Conservation (phyloP, 2,329 filamentous ascomycete genomes). For the Cladosporium sp. region DNA sequence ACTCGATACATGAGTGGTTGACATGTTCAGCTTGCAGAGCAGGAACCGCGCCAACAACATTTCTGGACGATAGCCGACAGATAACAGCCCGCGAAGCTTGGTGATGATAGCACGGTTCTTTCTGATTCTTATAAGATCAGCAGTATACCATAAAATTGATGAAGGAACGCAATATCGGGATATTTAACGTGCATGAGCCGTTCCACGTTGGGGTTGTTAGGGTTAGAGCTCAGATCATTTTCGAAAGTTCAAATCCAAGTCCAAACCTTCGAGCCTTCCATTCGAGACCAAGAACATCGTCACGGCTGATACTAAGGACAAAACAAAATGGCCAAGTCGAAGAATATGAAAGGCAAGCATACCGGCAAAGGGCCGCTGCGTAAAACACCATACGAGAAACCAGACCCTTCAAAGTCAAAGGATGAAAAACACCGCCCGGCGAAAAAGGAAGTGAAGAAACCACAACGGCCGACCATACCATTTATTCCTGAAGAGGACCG, state of each 20-base stretch:
- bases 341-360: conserved; percentile 21
- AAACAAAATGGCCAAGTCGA: conserved; percentile 11
- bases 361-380: conserved; percentile 9
- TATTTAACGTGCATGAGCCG: not conserved
- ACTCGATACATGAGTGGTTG: not conserved
- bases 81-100: not conserved
- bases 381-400: conserved; percentile 17
- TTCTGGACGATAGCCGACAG: not conserved
- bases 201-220: not conserved
- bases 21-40: not conserved
- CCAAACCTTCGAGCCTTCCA: not conserved
- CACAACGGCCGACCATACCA: conserved; percentile 60
- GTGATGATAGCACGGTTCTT: not conserved
- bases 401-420: conserved; percentile 8
- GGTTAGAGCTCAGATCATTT: not conserved
- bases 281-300: not conserved
- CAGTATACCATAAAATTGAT: not conserved
- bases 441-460: conserved; percentile 32
- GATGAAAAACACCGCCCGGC: conserved; percentile 18
- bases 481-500: conserved; percentile 63
- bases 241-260: not conserved
- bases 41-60: not conserved
- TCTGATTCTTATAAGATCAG: not conserved
- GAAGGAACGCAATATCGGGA: not conserved
- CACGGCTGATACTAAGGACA: not conserved